phyloP scores from a whole-genome alignment of 352 stramenopile species.

The Phytophthora capsici region DNA sequence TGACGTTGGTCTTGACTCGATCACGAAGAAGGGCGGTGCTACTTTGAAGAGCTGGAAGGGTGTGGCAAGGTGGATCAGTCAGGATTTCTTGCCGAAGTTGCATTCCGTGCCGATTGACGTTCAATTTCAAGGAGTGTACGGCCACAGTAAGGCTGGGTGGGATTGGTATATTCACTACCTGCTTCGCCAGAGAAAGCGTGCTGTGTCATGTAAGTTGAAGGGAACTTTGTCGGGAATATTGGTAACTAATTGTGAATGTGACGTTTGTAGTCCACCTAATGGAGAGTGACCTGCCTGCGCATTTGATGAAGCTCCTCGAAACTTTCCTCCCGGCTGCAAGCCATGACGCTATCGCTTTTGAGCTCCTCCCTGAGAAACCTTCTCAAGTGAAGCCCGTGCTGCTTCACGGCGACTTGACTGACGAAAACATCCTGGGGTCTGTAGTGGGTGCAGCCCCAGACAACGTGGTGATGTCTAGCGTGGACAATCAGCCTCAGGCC shows the following conservation, averaged over 20 bases:
- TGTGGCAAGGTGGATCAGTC: slow-evolving; percentile 68
- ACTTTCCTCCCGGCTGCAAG: slow-evolving; percentile 55
- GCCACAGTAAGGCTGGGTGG: slow-evolving; percentile 72
- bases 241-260: slow-evolving; percentile 11
- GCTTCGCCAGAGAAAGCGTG: slow-evolving; percentile 64
- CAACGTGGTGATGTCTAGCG: slow-evolving; percentile 11
- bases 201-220: slow-evolving; percentile 68
- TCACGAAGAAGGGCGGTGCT: slow-evolving; percentile 60
- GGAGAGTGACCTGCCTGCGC: slow-evolving; percentile 58
- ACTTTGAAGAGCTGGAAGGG: slow-evolving; percentile 55
- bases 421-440: slow-evolving; percentile 82
- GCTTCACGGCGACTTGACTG: slow-evolving; percentile 85
- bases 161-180: slow-evolving; percentile 87
- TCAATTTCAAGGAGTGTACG: slow-evolving; percentile 55
- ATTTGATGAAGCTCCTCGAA: slow-evolving; percentile 69
- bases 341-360: slow-evolving; percentile 32
- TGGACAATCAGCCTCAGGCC: slow-evolving; percentile 9
- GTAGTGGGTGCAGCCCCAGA: slow-evolving; percentile 12
- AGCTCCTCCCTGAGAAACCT: slow-evolving; percentile 48
- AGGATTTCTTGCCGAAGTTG: slow-evolving; percentile 62
- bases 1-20: slow-evolving; percentile 54
- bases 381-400: slow-evolving; percentile 52
- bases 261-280: slow-evolving; percentile 60
- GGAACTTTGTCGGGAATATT: not conserved
- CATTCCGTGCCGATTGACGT: slow-evolving; percentile 62